Evolutionary conservation across 164 flowering plant genomes (phyloP).

Genomic region (Stephania yunnanensis): DNA sequence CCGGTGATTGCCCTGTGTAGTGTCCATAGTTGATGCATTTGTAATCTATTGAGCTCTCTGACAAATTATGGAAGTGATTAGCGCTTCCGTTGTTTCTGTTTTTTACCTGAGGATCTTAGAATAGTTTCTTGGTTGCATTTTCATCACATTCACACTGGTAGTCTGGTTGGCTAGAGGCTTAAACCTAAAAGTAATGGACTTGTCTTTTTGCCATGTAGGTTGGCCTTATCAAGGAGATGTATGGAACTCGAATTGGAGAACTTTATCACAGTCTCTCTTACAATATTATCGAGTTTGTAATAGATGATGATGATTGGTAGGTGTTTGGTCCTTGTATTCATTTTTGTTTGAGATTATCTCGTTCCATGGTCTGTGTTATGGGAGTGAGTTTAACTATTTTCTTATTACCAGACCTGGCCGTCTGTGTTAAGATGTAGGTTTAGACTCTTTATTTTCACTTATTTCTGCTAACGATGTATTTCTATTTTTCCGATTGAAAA

Average conservation of each 20-base stretch:
- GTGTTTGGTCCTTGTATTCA: slow-evolving; percentile 16
- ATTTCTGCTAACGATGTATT: background rate
- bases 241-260: slow-evolving; percentile 78
- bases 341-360: background rate
- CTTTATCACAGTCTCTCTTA: slow-evolving; percentile 85
- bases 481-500: background rate
- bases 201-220: slow-evolving; percentile 42
- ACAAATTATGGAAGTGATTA: background rate
- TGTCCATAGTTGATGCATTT: background rate
- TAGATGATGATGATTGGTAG: slow-evolving; percentile 73
- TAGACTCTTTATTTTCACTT: background rate
- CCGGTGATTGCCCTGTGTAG: background rate
- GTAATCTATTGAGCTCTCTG: background rate
- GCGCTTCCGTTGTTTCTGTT: background rate
- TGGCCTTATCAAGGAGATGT: slow-evolving; percentile 79
- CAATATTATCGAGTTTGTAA: slow-evolving; percentile 71
- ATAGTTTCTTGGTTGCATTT: background rate
- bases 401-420: background rate
- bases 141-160: background rate
- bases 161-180: background rate
- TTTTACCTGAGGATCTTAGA: background rate
- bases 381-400: background rate
- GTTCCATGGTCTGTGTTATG: background rate
- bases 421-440: background rate
- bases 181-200: slow-evolving; percentile 2